Percentiles rank a stretch among this genome's conserved stretches.
Conservation (phyloP, 1,284 basidiomycete genomes). For the Pascua sp. region DNA sequence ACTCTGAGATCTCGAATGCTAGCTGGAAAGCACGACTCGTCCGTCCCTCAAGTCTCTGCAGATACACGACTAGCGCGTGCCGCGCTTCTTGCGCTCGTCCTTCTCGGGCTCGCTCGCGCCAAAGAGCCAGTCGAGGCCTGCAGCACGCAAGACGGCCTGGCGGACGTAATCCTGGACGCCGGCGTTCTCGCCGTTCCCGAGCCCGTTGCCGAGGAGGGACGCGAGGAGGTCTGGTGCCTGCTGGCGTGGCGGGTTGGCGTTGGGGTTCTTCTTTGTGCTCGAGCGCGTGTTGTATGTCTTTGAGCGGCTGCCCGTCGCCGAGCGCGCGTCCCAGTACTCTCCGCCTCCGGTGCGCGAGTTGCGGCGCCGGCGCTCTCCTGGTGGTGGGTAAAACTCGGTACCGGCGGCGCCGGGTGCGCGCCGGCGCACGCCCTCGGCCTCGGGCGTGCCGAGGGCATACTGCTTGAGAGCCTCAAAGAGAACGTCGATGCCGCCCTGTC, state of each 20-base stretch:
- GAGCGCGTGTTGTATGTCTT: too few species aligned
- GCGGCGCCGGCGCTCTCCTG: not conserved
- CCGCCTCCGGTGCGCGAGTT: not conserved
- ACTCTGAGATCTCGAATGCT: not conserved
- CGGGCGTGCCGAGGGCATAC: slow-evolving; percentile 20
- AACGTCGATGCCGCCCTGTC: slow-evolving; percentile 41
- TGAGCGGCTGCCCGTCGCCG: too few species aligned
- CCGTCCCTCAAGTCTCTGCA: not conserved
- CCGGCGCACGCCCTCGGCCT: not conserved
- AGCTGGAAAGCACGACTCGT: too few species aligned
- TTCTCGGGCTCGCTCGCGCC: slow-evolving; percentile 7
- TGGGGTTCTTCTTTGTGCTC: not conserved
- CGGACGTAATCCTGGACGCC: slow-evolving; percentile 39
- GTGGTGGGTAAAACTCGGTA: not conserved
- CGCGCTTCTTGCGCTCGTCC: slow-evolving; percentile 3
- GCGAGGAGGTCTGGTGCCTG: slow-evolving; percentile 10
- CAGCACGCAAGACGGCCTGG: slow-evolving; percentile 29
- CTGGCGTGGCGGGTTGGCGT: not conserved
- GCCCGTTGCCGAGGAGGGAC: slow-evolving; percentile 16
- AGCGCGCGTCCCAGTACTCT: too few species aligned
- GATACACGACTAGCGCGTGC: not conserved
- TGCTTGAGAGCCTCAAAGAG: slow-evolving; percentile 36
- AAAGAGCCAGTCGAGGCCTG: slow-evolving; percentile 39
- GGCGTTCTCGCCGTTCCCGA: slow-evolving; percentile 8
- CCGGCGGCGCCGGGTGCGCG: not conserved